phyloP scores from a whole-genome alignment of 176 grass and related monocot genomes.

The Raddia guianensis region DNA sequence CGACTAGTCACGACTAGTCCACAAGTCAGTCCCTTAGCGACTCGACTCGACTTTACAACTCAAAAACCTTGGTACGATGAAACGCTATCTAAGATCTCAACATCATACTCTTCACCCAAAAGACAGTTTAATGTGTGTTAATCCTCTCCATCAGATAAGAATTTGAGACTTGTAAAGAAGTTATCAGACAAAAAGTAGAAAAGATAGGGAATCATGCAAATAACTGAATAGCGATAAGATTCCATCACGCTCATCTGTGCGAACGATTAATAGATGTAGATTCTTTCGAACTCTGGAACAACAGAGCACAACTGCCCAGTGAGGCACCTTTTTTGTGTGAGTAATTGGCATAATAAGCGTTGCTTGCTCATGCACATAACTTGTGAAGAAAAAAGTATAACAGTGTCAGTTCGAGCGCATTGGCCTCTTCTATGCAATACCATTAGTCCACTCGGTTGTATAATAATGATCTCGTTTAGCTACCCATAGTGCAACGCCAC shows the following conservation, averaged over 20 bases:
- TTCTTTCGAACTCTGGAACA: neutral
- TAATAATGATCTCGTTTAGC: neutral
- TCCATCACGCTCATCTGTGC: neutral
- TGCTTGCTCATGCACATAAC: neutral
- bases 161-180: conserved; percentile 5
- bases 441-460: neutral
- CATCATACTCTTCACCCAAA: neutral
- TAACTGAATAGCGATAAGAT: neutral
- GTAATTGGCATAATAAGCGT: neutral
- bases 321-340: neutral
- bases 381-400: neutral
- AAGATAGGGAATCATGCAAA: neutral
- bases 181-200: neutral
- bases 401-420: neutral
- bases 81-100: neutral
- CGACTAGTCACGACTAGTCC: too few relatives aligned
- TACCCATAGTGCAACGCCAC: neutral
- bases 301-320: neutral
- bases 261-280: neutral
- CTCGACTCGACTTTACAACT: too few relatives aligned
- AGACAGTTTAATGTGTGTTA: neutral
- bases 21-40: too few relatives aligned
- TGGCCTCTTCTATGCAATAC: neutral
- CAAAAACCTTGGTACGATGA: too few relatives aligned
- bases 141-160: neutral